Conservation (phyloP, 345 rosid genomes). For the Orychophragmus violaceus region DNA sequence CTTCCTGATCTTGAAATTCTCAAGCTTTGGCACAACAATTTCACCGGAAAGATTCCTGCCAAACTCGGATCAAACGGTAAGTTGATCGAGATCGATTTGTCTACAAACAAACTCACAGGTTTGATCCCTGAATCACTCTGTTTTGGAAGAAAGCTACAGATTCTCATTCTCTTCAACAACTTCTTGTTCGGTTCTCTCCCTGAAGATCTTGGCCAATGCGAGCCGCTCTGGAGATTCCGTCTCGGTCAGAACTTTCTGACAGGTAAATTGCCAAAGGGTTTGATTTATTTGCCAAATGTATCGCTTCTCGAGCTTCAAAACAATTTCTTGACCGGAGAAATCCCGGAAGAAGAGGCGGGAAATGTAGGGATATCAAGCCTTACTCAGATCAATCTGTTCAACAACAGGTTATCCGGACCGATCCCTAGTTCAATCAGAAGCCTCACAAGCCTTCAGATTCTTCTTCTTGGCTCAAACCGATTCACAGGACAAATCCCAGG, state of each 20-base stretch:
- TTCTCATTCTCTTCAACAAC: conserved; percentile 70
- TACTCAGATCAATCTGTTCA: conserved; percentile 60
- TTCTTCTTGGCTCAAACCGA: conserved; percentile 55
- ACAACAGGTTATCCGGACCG: conserved; percentile 61
- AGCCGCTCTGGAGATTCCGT: conserved; percentile 57
- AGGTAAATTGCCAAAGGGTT: conserved; percentile 60
- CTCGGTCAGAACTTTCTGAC: conserved; percentile 74
- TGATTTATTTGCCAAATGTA: conserved; percentile 61
- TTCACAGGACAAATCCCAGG: conserved; percentile 64
- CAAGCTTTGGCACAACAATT: conserved; percentile 80
- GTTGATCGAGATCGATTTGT: conserved; percentile 63
- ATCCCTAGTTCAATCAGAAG: conserved; percentile 60
- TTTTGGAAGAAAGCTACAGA: conserved; percentile 43
- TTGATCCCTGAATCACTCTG: conserved; percentile 52
- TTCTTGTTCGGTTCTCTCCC: conserved; percentile 84
- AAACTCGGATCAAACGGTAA: conserved; percentile 67
- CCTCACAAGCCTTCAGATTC: conserved; percentile 61
- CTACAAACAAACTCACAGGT: conserved; percentile 88
- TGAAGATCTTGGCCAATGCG: conserved; percentile 60
- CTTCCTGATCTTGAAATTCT: conserved; percentile 54
- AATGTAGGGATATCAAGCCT: conserved; percentile 30
- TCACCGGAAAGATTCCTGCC: conserved; percentile 72
- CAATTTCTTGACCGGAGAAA: conserved; percentile 55
- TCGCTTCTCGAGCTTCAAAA: conserved; percentile 66
- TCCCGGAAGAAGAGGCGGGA: conserved; percentile 35